phyloP scores from a whole-genome alignment of 768 basidiomycete species.

The Mycena capillaripes region DNA sequence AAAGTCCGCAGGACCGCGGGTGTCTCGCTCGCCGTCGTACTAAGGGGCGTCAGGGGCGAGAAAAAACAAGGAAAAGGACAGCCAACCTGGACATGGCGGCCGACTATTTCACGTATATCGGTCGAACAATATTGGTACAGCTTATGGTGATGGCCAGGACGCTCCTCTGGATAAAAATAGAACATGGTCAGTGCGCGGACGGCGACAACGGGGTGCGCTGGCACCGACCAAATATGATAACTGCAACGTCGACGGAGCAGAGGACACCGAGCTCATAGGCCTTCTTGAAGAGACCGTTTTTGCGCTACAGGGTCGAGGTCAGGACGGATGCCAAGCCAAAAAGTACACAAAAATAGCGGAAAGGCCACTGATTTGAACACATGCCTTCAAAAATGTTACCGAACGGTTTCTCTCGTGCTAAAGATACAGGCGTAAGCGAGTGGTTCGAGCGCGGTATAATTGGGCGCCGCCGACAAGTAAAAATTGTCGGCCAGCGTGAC shows the following conservation, averaged over 20 bases:
- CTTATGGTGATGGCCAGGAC: conserved; percentile 84
- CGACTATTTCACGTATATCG: conserved; percentile 78
- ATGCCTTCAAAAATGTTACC: conserved; percentile 89
- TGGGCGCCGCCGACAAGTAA: conserved; percentile 41
- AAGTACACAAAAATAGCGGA: conserved; percentile 76
- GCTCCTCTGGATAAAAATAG: conserved; percentile 77
- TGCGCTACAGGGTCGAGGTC: conserved; percentile 67
- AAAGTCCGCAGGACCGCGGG: conserved; percentile 61
- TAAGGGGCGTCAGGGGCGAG: conserved; percentile 39
- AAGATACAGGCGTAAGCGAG: conserved; percentile 53
- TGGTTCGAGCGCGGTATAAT: conserved; percentile 44
- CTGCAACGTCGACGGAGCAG: conserved; percentile 90
- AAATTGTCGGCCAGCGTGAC: conserved; percentile 24
- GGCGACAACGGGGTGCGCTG: conserved; percentile 13
- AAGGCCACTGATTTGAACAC: conserved; percentile 34
- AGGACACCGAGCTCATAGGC: conserved; percentile 93
- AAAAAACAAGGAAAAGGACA: conserved; percentile 5
- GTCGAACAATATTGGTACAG: conserved; percentile 86
- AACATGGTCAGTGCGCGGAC: conserved; percentile 41
- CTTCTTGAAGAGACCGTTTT: conserved; percentile 93
- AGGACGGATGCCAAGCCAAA: conserved; percentile 60
- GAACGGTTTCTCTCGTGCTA: conserved; percentile 94
- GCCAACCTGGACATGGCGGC: conserved; percentile 70
- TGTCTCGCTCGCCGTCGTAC: conserved; percentile 67
- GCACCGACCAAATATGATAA: conserved; percentile 81